phyloP scores from a whole-genome alignment of 345 rosid species.

The Eucalyptus caleyi region DNA sequence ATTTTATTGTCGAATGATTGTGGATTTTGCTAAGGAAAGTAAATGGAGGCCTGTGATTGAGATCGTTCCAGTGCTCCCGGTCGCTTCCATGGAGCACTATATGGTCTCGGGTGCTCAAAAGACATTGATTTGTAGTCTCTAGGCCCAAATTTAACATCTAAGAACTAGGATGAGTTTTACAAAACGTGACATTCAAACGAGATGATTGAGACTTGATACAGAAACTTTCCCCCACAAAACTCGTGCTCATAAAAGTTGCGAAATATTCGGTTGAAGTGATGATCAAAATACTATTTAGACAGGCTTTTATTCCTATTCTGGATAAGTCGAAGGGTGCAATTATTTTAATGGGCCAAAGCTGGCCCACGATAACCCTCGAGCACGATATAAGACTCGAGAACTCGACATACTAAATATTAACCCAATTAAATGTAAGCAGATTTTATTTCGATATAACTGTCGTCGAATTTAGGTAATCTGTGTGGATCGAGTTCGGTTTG shows the following conservation, averaged over 20 bases:
- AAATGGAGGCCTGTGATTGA: background rate
- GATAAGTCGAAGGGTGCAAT: accelerated
- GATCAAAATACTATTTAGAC: accelerated
- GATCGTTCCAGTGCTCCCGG: background rate
- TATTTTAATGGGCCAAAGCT: background rate
- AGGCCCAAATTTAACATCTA: background rate
- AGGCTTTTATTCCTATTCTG: accelerated
- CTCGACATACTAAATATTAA: background rate
- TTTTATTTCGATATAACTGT: background rate
- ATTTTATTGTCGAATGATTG: background rate
- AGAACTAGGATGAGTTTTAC: background rate
- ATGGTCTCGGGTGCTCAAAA: background rate
- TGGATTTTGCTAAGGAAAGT: background rate
- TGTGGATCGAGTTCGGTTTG: background rate
- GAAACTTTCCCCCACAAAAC: background rate
- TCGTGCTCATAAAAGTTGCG: background rate
- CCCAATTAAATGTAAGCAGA: background rate
- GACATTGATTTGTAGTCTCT: background rate
- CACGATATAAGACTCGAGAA: background rate
- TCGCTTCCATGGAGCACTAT: background rate
- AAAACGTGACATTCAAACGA: background rate
- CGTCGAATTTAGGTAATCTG: background rate
- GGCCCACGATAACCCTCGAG: background rate
- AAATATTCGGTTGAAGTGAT: accelerated
- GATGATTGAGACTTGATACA: background rate